Conservation (phyloP, 306 rosid species). For the Lotus japonicus region DNA sequence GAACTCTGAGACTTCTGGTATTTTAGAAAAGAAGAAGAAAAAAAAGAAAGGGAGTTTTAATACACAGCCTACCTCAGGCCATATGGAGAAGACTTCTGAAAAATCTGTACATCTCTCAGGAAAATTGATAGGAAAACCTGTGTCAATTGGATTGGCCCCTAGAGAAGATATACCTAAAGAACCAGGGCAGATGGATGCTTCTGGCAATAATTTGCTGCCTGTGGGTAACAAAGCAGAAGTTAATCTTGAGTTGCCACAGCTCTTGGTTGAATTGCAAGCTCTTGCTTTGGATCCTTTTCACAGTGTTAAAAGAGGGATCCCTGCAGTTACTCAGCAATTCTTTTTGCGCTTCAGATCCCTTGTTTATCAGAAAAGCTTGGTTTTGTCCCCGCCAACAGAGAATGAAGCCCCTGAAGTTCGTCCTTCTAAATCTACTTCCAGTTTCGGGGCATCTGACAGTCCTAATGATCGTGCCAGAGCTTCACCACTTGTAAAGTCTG, state of each 20-base stretch:
- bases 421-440: slow-evolving; percentile 29
- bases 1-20: slow-evolving; percentile 29
- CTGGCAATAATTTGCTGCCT: slow-evolving; percentile 14
- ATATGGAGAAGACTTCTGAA: slow-evolving; percentile 37
- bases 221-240: slow-evolving; percentile 19
- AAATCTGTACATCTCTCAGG: slow-evolving; percentile 23
- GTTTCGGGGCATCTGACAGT: slow-evolving; percentile 27
- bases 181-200: slow-evolving; percentile 29
- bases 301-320: slow-evolving; percentile 44
- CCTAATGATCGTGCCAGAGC: slow-evolving; percentile 44
- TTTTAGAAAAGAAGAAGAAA: slow-evolving; percentile 53
- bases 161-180: slow-evolving; percentile 36
- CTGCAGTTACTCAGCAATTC: slow-evolving; percentile 46
- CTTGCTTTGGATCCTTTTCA: slow-evolving; percentile 89
- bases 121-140: slow-evolving; percentile 35
- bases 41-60: slow-evolving; percentile 40
- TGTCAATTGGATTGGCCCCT: slow-evolving; percentile 30
- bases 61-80: slow-evolving; percentile 32
- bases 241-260: slow-evolving; percentile 43
- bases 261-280: slow-evolving; percentile 62
- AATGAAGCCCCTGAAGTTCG: slow-evolving; percentile 43
- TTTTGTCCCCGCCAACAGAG: slow-evolving; percentile 51
- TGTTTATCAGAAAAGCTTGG: slow-evolving; percentile 77
- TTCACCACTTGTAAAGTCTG: slow-evolving; percentile 36
- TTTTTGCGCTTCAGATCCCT: slow-evolving; percentile 78